Evolutionary conservation across 768 basidiomycete species (phyloP).

Genomic region (Clitopilus hobsonii): DNA sequence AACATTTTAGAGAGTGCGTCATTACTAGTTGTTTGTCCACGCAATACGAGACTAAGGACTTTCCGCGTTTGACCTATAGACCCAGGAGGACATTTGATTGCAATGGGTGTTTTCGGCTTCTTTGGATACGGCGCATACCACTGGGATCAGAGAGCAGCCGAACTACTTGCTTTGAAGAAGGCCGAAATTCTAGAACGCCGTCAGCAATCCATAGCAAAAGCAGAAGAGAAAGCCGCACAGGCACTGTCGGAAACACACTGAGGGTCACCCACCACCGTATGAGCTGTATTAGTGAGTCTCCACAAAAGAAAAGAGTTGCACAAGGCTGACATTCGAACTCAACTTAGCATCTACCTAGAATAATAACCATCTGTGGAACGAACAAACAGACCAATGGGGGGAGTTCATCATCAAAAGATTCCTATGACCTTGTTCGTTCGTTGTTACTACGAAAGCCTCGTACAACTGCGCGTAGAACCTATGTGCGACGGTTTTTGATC

Average conservation of each 20-base stretch:
- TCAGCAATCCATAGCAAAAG: slow-evolving; percentile 27
- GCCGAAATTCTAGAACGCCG: slow-evolving; percentile 52
- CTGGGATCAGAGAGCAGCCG: slow-evolving; percentile 61
- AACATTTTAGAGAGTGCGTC: slow-evolving; percentile 77
- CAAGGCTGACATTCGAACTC: not conserved
- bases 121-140: slow-evolving; percentile 71
- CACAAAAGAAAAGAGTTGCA: too few relatives aligned
- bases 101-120: slow-evolving; percentile 67
- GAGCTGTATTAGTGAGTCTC: not conserved
- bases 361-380: not conserved
- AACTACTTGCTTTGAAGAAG: slow-evolving; percentile 60
- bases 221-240: slow-evolving; percentile 22
- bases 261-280: not conserved
- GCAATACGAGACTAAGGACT: not conserved
- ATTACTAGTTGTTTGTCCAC: not conserved
- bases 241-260: slow-evolving; percentile 12
- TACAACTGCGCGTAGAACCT: too few relatives aligned
- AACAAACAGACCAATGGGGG: too few relatives aligned
- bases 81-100: slow-evolving; percentile 63
- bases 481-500: too few relatives aligned
- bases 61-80: slow-evolving; percentile 37
- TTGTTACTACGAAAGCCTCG: too few relatives aligned
- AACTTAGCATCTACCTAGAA: not conserved
- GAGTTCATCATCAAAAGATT: too few relatives aligned
- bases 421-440: too few relatives aligned